Conservation (phyloP, 78 protist genomes). For the Salpingoeca rosetta region DNA sequence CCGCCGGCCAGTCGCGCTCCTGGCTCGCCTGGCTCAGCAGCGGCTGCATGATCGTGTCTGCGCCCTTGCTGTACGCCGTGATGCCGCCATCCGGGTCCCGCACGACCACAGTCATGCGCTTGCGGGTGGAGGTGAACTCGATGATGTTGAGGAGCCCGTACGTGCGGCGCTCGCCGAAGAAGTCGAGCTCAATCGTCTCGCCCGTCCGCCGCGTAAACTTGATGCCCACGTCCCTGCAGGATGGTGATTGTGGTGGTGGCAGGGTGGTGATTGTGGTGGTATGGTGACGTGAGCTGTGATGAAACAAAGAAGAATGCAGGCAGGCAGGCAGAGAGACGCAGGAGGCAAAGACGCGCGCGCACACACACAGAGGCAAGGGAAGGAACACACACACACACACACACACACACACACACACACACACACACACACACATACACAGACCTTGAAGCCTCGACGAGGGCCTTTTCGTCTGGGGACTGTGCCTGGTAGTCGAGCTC, state of each 20-base stretch:
- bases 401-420: no score
- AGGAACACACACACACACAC: no score
- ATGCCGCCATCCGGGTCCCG: conserved; percentile 46
- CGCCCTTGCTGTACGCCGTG: conserved; percentile 67
- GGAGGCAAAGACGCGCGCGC: no score
- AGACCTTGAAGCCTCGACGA: conserved; percentile 58
- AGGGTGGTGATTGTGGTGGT: background rate
- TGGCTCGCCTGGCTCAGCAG: conserved; percentile 12
- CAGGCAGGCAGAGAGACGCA: no score
- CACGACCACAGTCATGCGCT: conserved; percentile 79
- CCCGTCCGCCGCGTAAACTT: background rate
- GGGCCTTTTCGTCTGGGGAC: conserved; percentile 69
- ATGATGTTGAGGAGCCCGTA: conserved; percentile 54
- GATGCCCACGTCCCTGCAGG: background rate
- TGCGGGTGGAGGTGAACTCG: conserved; percentile 75
- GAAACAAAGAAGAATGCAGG: background rate
- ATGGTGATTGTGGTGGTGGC: conserved; percentile 2
- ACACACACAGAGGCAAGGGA: no score
- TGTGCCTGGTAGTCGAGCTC: conserved; percentile 21
- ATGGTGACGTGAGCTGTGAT: background rate
- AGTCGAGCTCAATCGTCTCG: conserved; percentile 8
- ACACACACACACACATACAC: no score
- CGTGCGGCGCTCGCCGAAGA: conserved; percentile 13
- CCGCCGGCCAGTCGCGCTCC: background rate
- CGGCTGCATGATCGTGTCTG: conserved; percentile 52